Evolutionary conservation across 2,329 filamentous ascomycete genomes (phyloP).

Genomic region (Fusarium sp.): DNA sequence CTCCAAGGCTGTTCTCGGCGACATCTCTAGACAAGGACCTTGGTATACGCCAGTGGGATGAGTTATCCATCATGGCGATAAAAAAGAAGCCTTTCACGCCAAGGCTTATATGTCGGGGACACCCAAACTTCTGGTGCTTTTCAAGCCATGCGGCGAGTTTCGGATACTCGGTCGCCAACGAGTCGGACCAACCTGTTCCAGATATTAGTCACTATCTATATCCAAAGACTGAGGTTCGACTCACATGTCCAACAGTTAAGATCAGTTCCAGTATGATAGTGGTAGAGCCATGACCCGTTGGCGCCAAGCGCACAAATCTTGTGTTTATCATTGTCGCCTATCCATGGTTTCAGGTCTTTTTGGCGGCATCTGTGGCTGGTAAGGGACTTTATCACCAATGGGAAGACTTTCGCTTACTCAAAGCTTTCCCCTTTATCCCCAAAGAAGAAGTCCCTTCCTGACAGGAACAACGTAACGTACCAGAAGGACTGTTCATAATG

Average conservation of each 20-base stretch:
- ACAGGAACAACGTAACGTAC: background rate
- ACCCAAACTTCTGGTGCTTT: background rate
- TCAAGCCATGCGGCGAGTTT: background rate
- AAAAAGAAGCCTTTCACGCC: fast-evolving
- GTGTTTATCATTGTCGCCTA: background rate
- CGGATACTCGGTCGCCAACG: background rate
- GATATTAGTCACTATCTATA: background rate
- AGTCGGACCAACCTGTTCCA: background rate
- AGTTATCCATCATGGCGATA: background rate
- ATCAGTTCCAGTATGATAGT: background rate
- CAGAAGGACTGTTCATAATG: background rate
- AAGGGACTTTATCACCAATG: background rate
- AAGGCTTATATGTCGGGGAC: background rate
- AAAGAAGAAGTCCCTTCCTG: background rate
- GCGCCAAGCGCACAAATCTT: background rate
- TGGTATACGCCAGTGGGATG: fast-evolving
- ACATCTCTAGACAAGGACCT: background rate
- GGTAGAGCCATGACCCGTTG: background rate
- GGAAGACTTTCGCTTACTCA: background rate
- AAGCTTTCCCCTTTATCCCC: background rate
- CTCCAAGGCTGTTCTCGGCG: no score
- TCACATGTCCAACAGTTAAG: background rate
- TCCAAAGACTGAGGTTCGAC: background rate
- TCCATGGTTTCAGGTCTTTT: background rate
- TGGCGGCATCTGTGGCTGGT: background rate